A percentile compares a stretch with the other conserved stretches of the same genome.
These are phyloP conservation scores for Coniella lustricola DNA, from an alignment of 2,329 filamentous ascomycete genomes.

Conservation along the genomic window DNA sequence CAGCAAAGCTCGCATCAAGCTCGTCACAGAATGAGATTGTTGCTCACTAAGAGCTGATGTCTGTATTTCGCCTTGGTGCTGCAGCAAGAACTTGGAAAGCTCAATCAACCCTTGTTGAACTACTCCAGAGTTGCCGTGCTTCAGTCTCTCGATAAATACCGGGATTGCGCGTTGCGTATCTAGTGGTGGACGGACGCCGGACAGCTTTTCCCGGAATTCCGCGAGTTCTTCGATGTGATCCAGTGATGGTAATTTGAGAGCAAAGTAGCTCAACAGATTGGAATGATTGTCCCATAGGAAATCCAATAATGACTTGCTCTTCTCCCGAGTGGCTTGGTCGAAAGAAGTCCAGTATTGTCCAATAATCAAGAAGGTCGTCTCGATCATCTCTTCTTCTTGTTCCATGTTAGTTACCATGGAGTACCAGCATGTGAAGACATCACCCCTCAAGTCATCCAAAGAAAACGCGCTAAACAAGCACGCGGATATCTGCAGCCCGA, in stretches of 20 bases:
- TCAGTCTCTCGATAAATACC: constrained; percentile 66
- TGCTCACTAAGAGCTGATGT: constrained; percentile 74
- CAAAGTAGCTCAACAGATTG: constrained; percentile 54
- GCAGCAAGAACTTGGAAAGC: constrained; percentile 63
- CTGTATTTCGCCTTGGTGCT: constrained; percentile 72
- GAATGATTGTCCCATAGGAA: constrained; percentile 59
- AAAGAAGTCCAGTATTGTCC: constrained; percentile 72
- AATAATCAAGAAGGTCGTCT: constrained; percentile 85
- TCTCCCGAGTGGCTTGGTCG: constrained; percentile 49
- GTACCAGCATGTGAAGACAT: constrained; percentile 79
- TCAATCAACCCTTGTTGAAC: constrained; percentile 76
- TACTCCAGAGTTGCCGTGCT: constrained; percentile 79
- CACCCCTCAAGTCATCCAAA: constrained; percentile 64
- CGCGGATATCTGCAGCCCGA: constrained; percentile 64
- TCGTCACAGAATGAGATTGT: constrained; percentile 68
- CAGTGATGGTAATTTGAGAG: constrained; percentile 73
- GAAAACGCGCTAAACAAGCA: constrained; percentile 80
- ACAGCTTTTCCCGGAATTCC: constrained; percentile 60
- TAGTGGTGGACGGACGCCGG: constrained; percentile 55
- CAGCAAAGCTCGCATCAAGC: constrained; percentile 69
- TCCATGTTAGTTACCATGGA: constrained; percentile 68
- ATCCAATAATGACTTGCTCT: constrained; percentile 56
- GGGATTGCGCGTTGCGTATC: constrained; percentile 60
- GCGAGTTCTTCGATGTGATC: constrained; percentile 61
- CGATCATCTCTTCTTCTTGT: constrained; percentile 71